Percentiles rank a stretch among this genome's conserved stretches.
phyloP scores from a whole-genome alignment of 345 rosid genomes.

The Eucalyptus sp. region DNA sequence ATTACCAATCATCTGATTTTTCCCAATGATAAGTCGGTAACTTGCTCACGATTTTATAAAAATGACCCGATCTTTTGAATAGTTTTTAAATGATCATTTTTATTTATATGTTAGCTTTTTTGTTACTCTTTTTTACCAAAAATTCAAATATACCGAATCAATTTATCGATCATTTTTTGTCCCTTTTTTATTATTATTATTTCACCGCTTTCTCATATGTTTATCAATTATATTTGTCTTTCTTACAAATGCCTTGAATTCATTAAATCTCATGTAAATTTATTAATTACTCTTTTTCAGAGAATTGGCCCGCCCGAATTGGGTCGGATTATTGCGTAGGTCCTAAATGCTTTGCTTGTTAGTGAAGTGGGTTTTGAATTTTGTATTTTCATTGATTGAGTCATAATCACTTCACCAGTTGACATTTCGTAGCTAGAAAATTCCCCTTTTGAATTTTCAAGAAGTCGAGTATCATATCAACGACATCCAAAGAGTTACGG shows the following conservation, averaged over 20 bases:
- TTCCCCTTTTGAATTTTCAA: neutral
- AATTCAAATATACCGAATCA: neutral
- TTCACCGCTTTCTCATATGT: neutral
- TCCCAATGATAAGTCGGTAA: rapidly evolving
- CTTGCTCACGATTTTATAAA: neutral
- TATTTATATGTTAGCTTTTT: neutral
- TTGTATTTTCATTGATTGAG: neutral
- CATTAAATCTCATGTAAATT: neutral
- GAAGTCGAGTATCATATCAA: neutral
- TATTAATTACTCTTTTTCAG: neutral
- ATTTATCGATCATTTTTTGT: neutral
- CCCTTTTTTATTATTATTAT: neutral
- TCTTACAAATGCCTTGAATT: neutral
- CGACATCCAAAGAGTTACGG: neutral
- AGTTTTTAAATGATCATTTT: neutral
- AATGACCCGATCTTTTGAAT: neutral
- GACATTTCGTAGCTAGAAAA: neutral
- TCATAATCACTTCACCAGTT: neutral
- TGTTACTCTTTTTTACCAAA: neutral
- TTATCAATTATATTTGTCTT: neutral
- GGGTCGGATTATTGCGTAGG: neutral
- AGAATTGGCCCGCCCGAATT: neutral
- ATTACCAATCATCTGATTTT: neutral
- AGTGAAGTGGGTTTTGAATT: neutral
- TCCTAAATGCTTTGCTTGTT: neutral